Conservation (phyloP, 2,329 filamentous ascomycete genomes). For the Colletotrichum sp. region DNA sequence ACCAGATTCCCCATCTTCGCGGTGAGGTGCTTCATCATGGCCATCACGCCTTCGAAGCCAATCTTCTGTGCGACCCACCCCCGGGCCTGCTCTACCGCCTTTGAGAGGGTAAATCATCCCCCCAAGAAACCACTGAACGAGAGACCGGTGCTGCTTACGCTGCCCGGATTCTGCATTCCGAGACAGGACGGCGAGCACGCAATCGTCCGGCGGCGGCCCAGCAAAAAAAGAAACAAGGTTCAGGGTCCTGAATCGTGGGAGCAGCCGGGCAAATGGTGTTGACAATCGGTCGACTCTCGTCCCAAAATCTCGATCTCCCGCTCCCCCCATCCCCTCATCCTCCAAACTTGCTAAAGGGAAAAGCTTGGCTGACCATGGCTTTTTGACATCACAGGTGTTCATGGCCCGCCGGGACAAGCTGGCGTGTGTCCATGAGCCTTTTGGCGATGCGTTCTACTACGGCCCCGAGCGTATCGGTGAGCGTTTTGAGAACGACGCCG, state of each 20-base stretch:
- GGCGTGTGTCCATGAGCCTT: constrained; percentile 90
- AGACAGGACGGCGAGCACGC: neutral
- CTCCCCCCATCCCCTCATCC: neutral
- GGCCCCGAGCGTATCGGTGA: constrained; percentile 86
- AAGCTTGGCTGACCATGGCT: neutral
- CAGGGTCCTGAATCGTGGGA: constrained; percentile 14
- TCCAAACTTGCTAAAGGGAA: neutral
- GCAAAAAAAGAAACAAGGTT: constrained; percentile 10
- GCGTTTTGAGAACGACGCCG: constrained; percentile 75
- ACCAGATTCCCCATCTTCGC: constrained; percentile 4
- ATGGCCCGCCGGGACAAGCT: constrained; percentile 89
- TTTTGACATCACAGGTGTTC: constrained; percentile 72
- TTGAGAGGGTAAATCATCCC: constrained; percentile 76
- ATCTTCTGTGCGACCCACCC: constrained; percentile 96
- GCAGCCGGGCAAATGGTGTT: neutral
- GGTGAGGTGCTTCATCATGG: constrained; percentile 22
- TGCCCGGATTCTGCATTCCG: neutral
- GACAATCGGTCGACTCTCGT: neutral
- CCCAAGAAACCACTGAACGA: neutral
- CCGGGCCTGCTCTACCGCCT: constrained; percentile 93
- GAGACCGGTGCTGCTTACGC: neutral
- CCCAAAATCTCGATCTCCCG: neutral
- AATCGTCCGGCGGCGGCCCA: neutral
- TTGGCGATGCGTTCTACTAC: constrained; percentile 96
- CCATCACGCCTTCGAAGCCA: constrained; percentile 68